Evolutionary conservation across 2,329 filamentous ascomycete genomes (phyloP).

Genomic region (Fusarium sororula): DNA sequence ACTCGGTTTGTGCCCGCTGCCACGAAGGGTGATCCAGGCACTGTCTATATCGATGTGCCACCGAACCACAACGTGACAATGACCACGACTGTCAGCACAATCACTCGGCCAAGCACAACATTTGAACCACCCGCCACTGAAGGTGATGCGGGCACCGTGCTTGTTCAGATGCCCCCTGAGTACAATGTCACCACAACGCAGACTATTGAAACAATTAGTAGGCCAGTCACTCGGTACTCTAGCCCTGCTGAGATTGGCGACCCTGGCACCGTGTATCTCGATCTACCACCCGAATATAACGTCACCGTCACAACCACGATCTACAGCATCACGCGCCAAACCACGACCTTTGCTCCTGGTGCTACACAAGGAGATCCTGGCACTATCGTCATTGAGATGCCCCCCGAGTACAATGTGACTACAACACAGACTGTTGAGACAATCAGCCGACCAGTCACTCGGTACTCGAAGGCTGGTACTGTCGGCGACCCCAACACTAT

Average conservation of each 20-base stretch:
- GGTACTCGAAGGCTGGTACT: neutral
- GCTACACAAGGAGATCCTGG: conserved; percentile 15
- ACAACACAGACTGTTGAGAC: conserved; percentile 11
- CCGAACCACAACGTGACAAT: conserved; percentile 19
- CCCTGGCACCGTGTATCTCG: conserved; percentile 13
- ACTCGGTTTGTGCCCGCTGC: conserved; percentile 7
- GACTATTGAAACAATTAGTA: conserved; percentile 6
- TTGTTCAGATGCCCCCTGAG: conserved; percentile 17
- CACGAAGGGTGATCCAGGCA: conserved; percentile 12
- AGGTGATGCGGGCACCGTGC: conserved; percentile 15
- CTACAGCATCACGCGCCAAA: neutral
- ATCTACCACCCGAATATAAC: conserved; percentile 18
- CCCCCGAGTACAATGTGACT: conserved; percentile 3
- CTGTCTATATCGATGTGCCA: conserved; percentile 18
- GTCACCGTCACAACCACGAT: conserved; percentile 19
- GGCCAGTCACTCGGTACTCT: conserved; percentile 6
- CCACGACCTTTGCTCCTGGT: conserved; percentile 1
- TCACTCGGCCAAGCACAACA: conserved; percentile 18
- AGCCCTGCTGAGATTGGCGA: conserved; percentile 8
- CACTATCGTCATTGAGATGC: conserved; percentile 4
- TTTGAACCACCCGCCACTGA: conserved; percentile 11
- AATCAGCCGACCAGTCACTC: conserved; percentile 3
- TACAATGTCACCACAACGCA: conserved; percentile 16
- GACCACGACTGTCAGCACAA: conserved; percentile 18
- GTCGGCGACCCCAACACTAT: conserved; percentile 13